Conservation (phyloP, 2,329 filamentous ascomycete genomes). For the Helotiales sp. region DNA sequence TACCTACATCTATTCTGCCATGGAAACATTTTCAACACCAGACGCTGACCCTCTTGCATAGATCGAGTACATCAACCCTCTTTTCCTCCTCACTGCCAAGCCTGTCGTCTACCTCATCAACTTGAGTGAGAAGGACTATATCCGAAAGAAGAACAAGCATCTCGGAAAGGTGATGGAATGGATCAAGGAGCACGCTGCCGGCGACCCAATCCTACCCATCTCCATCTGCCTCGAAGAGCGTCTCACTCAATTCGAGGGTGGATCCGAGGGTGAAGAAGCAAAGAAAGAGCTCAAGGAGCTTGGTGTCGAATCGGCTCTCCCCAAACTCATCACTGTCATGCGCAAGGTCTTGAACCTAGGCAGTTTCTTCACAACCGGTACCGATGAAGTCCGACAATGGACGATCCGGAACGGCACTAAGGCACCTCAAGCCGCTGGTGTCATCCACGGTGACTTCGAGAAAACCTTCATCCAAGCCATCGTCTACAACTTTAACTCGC, state of each 20-base stretch:
- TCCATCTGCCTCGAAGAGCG: constrained; percentile 94
- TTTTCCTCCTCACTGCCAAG: constrained; percentile 94
- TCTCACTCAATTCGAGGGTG: constrained; percentile 77
- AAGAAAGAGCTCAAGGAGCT: constrained; percentile 88
- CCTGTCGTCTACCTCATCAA: constrained; percentile 97
- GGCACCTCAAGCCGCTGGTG: constrained; percentile 95
- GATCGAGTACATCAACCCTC: constrained; percentile 97
- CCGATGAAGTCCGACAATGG: constrained; percentile 98
- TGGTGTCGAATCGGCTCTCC: constrained; percentile 84
- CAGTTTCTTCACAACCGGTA: constrained; percentile 95
- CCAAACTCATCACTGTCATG: constrained; percentile 93
- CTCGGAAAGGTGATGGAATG: constrained; percentile 91
- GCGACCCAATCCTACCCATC: constrained; percentile 90
- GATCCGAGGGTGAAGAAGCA: constrained; percentile 62
- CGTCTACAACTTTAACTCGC: constrained; percentile 83
- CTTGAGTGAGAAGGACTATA: constrained; percentile 94
- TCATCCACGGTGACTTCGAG: constrained; percentile 98
- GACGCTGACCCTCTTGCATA: constrained; percentile 47
- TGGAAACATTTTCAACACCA: constrained; percentile 33
- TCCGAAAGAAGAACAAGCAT: constrained; percentile 99
- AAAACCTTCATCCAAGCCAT: constrained; percentile 99
- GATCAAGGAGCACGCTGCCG: constrained; percentile 88
- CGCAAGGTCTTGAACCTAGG: constrained; percentile 86
- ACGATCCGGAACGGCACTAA: constrained; percentile 95
- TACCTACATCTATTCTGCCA: constrained; percentile 28